phyloP scores from a whole-genome alignment of 768 basidiomycete genomes.

The Amanita molliuscula region DNA sequence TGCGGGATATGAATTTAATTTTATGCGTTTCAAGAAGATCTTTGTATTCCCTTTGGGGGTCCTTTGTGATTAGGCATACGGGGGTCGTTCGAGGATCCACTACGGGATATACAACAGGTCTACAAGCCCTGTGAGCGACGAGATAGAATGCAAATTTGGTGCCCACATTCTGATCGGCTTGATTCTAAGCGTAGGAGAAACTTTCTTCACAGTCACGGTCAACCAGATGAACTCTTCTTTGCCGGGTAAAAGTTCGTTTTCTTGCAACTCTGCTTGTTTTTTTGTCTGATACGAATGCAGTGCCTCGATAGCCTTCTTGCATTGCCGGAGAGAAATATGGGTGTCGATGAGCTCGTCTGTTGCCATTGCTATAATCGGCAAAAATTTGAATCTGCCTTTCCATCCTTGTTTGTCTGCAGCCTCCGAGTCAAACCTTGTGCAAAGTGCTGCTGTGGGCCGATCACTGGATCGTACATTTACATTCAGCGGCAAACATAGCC shows the following conservation, averaged over 20 bases:
- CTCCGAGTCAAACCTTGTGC: neutral
- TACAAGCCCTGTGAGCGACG: slow-evolving; percentile 15
- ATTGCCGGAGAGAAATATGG: slow-evolving; percentile 64
- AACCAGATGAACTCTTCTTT: slow-evolving; percentile 89
- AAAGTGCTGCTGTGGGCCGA: too few species aligned
- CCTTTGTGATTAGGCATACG: slow-evolving; percentile 90
- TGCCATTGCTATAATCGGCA: slow-evolving; percentile 24
- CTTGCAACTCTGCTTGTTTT: slow-evolving; percentile 51
- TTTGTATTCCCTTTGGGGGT: slow-evolving; percentile 94
- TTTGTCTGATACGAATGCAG: slow-evolving; percentile 64
- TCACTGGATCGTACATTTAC: neutral
- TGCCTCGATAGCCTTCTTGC: slow-evolving; percentile 68
- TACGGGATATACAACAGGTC: slow-evolving; percentile 71
- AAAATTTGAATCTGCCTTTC: neutral
- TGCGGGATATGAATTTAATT: slow-evolving; percentile 85
- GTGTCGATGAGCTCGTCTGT: slow-evolving; percentile 52
- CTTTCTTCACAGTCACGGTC: slow-evolving; percentile 76
- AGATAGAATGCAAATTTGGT: neutral
- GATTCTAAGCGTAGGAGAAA: slow-evolving; percentile 61
- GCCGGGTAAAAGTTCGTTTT: slow-evolving; percentile 63
- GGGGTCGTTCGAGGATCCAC: slow-evolving; percentile 74
- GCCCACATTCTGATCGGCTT: slow-evolving; percentile 83
- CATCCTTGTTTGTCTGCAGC: slow-evolving; percentile 2
- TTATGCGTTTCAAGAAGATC: slow-evolving; percentile 70
- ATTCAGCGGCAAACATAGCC: neutral